Evolutionary conservation across 306 rosid genomes (phyloP).

Genomic region (Quercus wislizeni): DNA sequence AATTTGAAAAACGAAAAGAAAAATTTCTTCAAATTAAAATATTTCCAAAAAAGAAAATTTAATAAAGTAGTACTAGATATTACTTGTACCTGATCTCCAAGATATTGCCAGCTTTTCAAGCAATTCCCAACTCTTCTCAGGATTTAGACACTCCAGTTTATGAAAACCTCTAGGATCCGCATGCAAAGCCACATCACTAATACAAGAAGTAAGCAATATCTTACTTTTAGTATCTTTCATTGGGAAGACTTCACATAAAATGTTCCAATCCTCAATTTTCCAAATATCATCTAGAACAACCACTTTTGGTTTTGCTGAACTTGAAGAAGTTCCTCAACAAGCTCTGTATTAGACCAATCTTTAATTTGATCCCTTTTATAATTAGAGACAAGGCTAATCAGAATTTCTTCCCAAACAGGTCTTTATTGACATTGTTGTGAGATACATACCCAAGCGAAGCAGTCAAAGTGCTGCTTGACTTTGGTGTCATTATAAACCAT

Average conservation of each 20-base stretch:
- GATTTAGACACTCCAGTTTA: fast-evolving
- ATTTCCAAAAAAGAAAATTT: not conserved
- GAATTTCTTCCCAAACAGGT: not conserved
- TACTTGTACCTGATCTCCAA: not conserved
- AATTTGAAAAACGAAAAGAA: too few relatives aligned
- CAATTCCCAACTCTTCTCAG: not conserved
- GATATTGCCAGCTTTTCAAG: not conserved
- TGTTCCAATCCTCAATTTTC: not conserved
- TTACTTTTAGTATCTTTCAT: not conserved
- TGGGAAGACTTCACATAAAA: not conserved
- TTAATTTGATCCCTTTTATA: too few relatives aligned
- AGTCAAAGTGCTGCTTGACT: fast-evolving
- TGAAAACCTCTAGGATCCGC: not conserved
- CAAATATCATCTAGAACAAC: not conserved
- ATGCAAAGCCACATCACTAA: not conserved
- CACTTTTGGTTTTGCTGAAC: too few relatives aligned
- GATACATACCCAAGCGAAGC: not conserved
- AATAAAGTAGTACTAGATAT: too few relatives aligned
- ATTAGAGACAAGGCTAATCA: not conserved
- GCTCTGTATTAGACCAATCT: not conserved
- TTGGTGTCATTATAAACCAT: not conserved
- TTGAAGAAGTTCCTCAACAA: fast-evolving
- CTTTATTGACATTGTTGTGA: not conserved
- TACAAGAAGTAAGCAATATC: not conserved
- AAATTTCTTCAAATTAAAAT: not conserved